These are phyloP conservation scores for Parastagonospora nodorum DNA, from an alignment of 2,329 filamentous ascomycete genomes.

Conservation along the genomic window DNA sequence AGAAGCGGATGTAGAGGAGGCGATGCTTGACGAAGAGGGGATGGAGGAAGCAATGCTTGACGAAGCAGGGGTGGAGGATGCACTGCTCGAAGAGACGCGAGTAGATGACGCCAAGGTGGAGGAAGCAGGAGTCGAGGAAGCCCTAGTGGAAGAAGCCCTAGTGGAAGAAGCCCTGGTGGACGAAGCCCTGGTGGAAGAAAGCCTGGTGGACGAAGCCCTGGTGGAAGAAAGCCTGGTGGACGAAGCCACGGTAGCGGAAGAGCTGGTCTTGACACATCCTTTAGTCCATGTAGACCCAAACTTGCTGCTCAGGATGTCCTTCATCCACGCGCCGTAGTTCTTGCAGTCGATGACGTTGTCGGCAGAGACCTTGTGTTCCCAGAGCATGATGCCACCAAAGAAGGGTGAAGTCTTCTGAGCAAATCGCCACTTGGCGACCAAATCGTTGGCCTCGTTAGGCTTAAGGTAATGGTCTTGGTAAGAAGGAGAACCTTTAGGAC, in stretches of 20 bases:
- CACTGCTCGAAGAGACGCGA: not conserved
- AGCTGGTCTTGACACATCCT: slow-evolving; percentile 5
- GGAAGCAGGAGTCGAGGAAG: slow-evolving; percentile 3
- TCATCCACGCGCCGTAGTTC: slow-evolving; percentile 55
- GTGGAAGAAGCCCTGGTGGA: not conserved
- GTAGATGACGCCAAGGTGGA: slow-evolving; percentile 2
- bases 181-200: not conserved
- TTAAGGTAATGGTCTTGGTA: slow-evolving; percentile 52
- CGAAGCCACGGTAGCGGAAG: slow-evolving; percentile 3
- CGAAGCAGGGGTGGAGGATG: not conserved
- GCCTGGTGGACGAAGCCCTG: not conserved
- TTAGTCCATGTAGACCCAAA: slow-evolving; percentile 12
- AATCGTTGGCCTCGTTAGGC: slow-evolving; percentile 50
- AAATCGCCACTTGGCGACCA: slow-evolving; percentile 48
- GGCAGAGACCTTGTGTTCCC: slow-evolving; percentile 59
- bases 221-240: not conserved
- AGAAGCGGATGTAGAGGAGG: not conserved
- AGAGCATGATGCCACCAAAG: slow-evolving; percentile 66
- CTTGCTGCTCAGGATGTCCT: slow-evolving; percentile 41
- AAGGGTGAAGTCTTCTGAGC: slow-evolving; percentile 40
- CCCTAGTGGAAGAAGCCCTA: not conserved
- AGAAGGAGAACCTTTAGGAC: slow-evolving; percentile 21
- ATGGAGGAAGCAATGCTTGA: not conserved
- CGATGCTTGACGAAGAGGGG: not conserved
- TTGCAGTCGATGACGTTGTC: slow-evolving; percentile 52